Conservation (phyloP, 257 asterid genomes). For the Ajuga chamaepitys region DNA sequence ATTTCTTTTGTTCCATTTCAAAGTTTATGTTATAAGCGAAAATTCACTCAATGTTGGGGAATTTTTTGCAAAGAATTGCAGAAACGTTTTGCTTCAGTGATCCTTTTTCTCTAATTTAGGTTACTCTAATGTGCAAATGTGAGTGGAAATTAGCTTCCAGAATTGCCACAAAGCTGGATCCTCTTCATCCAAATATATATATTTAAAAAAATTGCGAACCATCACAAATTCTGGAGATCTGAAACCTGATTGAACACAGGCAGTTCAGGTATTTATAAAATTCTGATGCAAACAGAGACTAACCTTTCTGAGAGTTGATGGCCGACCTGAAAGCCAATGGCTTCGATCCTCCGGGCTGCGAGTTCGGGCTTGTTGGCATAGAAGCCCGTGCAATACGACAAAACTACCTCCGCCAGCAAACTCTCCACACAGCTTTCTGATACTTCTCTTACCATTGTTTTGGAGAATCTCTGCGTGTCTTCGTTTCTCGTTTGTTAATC, state of each 20-base stretch:
- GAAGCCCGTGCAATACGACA: constrained; percentile 68
- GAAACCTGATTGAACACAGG: background rate
- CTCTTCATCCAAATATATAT: background rate
- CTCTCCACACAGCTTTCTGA: constrained; percentile 94
- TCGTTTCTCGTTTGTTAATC: background rate
- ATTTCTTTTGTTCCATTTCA: no score
- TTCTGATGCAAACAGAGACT: background rate
- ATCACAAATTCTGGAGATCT: background rate
- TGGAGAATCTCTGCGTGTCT: background rate
- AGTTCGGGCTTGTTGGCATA: constrained; percentile 90
- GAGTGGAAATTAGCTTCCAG: background rate
- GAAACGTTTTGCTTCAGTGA: background rate
- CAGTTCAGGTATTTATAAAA: background rate
- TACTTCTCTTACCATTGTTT: constrained; percentile 66
- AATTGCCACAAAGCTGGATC: background rate
- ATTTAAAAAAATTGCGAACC: no score
- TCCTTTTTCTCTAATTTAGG: background rate
- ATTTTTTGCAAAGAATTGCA: background rate
- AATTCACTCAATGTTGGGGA: background rate
- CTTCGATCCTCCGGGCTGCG: constrained; percentile 95
- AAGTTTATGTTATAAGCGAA: background rate
- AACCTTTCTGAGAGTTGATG: constrained; percentile 91
- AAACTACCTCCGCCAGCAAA: constrained; percentile 74
- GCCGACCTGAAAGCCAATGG: constrained; percentile 94
- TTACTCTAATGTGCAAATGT: background rate